Conservation (phyloP, 768 basidiomycete species). For the Hypsizygus marmoreus region DNA sequence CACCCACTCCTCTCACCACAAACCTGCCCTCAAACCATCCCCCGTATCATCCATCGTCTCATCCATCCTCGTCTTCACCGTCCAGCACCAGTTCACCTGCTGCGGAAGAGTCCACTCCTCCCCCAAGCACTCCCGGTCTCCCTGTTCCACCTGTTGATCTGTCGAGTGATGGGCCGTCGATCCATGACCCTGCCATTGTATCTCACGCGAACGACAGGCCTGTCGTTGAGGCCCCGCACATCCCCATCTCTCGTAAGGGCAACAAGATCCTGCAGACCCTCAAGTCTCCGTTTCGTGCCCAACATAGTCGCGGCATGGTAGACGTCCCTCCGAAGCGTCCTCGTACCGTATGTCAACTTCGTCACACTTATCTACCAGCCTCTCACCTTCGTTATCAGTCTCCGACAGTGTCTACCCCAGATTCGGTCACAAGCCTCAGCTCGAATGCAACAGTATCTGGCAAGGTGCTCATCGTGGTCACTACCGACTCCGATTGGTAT, state of each 20-base stretch:
- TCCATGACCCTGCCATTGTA: conserved; percentile 27
- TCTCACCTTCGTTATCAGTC: conserved; percentile 30
- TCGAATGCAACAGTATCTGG: conserved; percentile 34
- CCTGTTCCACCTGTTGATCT: conserved; percentile 44
- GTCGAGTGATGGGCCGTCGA: conserved; percentile 36
- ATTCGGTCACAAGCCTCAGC: conserved; percentile 29
- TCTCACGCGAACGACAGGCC: conserved; percentile 13
- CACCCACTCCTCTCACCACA: conserved; percentile 30
- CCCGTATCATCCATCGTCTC: conserved; percentile 40
- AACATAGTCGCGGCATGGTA: conserved; percentile 22
- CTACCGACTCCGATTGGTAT: conserved; percentile 76
- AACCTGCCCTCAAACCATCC: conserved; percentile 32
- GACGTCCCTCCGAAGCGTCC: conserved; percentile 26
- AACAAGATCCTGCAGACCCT: conserved; percentile 36
- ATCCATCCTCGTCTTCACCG: conserved; percentile 68
- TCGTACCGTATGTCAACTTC: conserved; percentile 34
- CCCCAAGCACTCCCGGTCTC: conserved; percentile 65
- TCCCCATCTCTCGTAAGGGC: conserved; percentile 28
- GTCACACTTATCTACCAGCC: conserved; percentile 24
- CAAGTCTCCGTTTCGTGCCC: conserved; percentile 33
- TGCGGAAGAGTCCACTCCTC: conserved; percentile 67
- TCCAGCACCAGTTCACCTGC: conserved; percentile 67
- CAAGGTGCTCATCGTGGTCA: conserved; percentile 64
- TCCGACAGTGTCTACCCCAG: conserved; percentile 39
- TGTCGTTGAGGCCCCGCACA: conserved; percentile 18